Evolutionary conservation across 495 filamentous ascomycete genomes (phyloP).

Genomic region (Trichoderma gamsii): DNA sequence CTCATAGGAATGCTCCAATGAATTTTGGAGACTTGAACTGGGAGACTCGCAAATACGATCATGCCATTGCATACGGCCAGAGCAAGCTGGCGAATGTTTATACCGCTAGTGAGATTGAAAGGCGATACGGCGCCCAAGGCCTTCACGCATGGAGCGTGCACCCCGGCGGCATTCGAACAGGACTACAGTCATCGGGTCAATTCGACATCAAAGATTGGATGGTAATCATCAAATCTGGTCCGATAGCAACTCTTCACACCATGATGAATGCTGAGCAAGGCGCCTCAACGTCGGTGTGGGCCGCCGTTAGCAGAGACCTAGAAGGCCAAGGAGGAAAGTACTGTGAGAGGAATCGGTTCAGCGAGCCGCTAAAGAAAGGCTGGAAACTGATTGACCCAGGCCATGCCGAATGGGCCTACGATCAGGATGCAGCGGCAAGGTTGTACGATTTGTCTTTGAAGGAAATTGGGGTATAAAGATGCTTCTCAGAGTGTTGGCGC

Average conservation of each 20-base stretch:
- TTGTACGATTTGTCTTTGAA: slow-evolving; percentile 12
- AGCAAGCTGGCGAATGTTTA: slow-evolving; percentile 47
- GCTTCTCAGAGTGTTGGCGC: too few species aligned
- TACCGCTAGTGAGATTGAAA: slow-evolving; percentile 25
- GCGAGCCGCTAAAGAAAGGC: slow-evolving; percentile 3
- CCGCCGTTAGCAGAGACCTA: slow-evolving; percentile 37
- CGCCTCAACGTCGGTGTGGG: slow-evolving; percentile 45
- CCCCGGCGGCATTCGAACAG: slow-evolving; percentile 26
- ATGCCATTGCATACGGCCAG: slow-evolving; percentile 40
- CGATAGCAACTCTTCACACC: slow-evolving; percentile 14
- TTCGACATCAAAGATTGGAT: background rate
- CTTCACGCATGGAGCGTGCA: slow-evolving; percentile 23
- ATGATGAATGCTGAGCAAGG: slow-evolving; percentile 42
- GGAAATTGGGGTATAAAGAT: background rate
- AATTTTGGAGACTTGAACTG: slow-evolving; percentile 44
- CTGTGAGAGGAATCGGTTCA: slow-evolving; percentile 29
- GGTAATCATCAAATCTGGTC: background rate
- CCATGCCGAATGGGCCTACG: background rate
- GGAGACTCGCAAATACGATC: slow-evolving; percentile 21
- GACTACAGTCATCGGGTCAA: background rate
- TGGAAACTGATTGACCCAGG: slow-evolving; percentile 10
- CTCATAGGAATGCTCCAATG: slow-evolving; percentile 34
- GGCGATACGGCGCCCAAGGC: slow-evolving; percentile 21
- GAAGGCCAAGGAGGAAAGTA: slow-evolving; percentile 40
- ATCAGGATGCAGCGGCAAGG: background rate